phyloP scores from a whole-genome alignment of 164 flowering plant genomes.

The Tetrastigma voinierianum region DNA sequence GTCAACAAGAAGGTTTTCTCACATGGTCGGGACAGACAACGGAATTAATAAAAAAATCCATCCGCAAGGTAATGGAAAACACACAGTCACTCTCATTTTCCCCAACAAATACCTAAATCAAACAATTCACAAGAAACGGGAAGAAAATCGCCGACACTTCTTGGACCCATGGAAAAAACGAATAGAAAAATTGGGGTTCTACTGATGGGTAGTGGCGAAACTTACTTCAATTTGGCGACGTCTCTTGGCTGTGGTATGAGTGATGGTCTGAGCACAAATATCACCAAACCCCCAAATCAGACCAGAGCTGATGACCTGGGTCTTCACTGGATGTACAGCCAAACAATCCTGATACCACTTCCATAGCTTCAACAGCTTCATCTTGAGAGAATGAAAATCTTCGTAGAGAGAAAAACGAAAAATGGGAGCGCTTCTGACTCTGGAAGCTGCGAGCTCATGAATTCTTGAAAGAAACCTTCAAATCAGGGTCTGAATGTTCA shows the following conservation, averaged over 20 bases:
- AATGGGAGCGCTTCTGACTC: no score
- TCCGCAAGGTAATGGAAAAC: no score
- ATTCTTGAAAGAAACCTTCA: neutral
- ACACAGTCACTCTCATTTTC: neutral
- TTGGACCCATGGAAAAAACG: no score
- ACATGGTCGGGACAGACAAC: no score
- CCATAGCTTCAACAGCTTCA: slow-evolving; percentile 35
- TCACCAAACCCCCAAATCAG: slow-evolving; percentile 47
- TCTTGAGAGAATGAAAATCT: no score
- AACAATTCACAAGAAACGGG: neutral
- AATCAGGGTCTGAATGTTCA: no score
- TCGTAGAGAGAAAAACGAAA: neutral
- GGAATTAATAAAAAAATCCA: no score
- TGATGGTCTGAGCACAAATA: slow-evolving; percentile 41
- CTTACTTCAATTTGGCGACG: slow-evolving; percentile 12
- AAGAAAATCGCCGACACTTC: no score
- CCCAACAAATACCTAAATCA: neutral
- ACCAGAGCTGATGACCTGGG: slow-evolving; percentile 46
- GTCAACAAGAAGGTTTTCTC: no score
- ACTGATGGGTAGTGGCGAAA: slow-evolving; percentile 1
- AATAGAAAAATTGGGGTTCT: neutral
- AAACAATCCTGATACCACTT: slow-evolving; percentile 47
- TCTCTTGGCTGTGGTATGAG: slow-evolving; percentile 22
- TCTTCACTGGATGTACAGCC: slow-evolving; percentile 41
- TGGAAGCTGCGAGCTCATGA: neutral